Evolutionary conservation across 306 rosid genomes (phyloP).

Genomic region (Prunus davidiana): DNA sequence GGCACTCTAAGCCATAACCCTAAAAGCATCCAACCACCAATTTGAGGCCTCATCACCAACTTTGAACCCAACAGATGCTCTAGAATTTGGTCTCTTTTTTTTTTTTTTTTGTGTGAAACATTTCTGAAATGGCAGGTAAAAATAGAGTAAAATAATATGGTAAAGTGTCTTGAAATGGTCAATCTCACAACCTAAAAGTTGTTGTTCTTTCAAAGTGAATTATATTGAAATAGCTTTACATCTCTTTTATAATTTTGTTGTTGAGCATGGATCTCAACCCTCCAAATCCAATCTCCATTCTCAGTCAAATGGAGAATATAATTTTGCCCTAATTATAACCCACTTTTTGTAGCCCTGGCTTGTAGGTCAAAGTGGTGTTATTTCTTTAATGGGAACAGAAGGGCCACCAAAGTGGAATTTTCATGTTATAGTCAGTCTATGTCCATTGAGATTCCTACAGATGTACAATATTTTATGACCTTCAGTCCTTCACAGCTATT

Average conservation of each 20-base stretch:
- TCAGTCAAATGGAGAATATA: neutral
- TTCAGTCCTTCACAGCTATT: neutral
- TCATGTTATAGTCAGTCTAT: slow-evolving; percentile 18
- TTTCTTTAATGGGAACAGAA: slow-evolving; percentile 20
- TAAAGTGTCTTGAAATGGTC: neutral
- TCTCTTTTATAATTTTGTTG: neutral
- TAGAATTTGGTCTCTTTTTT: neutral
- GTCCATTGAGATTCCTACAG: slow-evolving; percentile 19
- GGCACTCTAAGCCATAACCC: neutral
- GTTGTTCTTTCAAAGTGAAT: neutral
- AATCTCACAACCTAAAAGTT: neutral
- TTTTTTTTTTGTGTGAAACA: neutral
- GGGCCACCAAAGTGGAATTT: slow-evolving; percentile 32
- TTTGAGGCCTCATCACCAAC: neutral
- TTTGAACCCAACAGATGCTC: neutral
- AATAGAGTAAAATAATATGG: neutral
- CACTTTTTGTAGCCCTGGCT: neutral
- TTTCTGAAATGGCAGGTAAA: neutral
- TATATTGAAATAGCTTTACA: neutral
- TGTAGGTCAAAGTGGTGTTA: neutral
- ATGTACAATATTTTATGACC: neutral
- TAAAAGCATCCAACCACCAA: slow-evolving; percentile 7
- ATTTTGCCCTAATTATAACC: neutral
- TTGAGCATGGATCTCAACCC: neutral
- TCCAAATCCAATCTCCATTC: neutral